phyloP scores from a whole-genome alignment of 441 rosid genomes.

The Brassica balearica region DNA sequence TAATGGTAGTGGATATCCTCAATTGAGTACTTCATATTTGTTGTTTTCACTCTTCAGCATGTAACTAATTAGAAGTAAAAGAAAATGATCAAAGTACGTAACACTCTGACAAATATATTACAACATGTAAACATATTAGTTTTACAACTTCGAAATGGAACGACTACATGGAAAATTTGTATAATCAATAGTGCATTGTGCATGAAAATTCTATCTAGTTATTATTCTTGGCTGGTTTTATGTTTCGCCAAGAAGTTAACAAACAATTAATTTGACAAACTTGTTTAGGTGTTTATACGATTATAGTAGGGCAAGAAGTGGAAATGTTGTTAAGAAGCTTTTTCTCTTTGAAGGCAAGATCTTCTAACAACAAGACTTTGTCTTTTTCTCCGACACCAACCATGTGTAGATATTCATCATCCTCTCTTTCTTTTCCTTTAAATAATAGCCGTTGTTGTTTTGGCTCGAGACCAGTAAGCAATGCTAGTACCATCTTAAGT shows the following conservation, averaged over 20 bases:
- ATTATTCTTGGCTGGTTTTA: constrained; percentile 4
- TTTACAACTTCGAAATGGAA: constrained; percentile 12
- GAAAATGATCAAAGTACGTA: not conserved
- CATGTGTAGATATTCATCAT: constrained; percentile 81
- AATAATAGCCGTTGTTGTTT: constrained; percentile 76
- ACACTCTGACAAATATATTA: constrained; percentile 7
- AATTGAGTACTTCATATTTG: too few species aligned
- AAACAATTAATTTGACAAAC: constrained; percentile 14
- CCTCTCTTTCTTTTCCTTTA: constrained; percentile 89
- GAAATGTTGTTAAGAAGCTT: constrained; percentile 54
- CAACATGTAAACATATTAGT: constrained; percentile 22
- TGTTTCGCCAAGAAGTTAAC: constrained; percentile 28
- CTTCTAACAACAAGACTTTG: constrained; percentile 76
- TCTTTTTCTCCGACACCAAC: constrained; percentile 87
- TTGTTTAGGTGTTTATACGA: constrained; percentile 45
- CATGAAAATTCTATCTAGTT: constrained; percentile 5
- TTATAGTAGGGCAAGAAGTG: constrained; percentile 53
- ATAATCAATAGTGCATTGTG: not conserved
- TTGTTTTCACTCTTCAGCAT: not conserved
- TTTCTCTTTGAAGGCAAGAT: constrained; percentile 82
- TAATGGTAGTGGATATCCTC: not conserved
- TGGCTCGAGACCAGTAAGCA: constrained; percentile 73
- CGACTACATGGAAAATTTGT: not conserved
- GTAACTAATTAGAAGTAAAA: not conserved
- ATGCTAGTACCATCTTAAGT: constrained; percentile 69